These are phyloP conservation scores for Citrus trifoliata DNA, from an alignment of 345 rosid genomes.

Conservation along the genomic window DNA sequence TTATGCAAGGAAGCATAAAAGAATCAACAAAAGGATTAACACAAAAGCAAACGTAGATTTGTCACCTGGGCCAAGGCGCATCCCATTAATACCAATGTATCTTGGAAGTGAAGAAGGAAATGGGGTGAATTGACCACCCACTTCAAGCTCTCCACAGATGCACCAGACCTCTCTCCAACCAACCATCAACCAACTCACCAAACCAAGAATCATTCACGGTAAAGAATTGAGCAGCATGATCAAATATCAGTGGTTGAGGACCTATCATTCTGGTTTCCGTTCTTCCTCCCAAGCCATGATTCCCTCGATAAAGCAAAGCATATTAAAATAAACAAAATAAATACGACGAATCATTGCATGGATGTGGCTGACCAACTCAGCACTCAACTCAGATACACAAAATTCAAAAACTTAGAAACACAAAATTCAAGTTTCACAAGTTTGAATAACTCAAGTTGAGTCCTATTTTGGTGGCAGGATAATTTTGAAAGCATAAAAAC, in stretches of 20 bases:
- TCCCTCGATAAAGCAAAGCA: slow-evolving; percentile 39
- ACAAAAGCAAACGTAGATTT: background rate
- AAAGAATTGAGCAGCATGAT: slow-evolving; percentile 91
- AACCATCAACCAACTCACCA: slow-evolving; percentile 54
- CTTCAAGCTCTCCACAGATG: slow-evolving; percentile 72
- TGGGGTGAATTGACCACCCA: slow-evolving; percentile 65
- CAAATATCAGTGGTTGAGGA: slow-evolving; percentile 61
- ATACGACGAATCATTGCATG: too few relatives aligned
- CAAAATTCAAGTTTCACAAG: too few relatives aligned
- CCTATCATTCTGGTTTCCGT: slow-evolving; percentile 78
- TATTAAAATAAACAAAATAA: too few relatives aligned
- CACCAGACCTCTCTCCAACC: slow-evolving; percentile 75
- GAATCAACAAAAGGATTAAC: background rate
- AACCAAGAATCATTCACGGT: slow-evolving; percentile 66
- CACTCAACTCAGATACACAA: too few relatives aligned
- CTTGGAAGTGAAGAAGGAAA: slow-evolving; percentile 53
- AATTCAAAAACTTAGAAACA: too few relatives aligned
- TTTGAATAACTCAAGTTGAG: too few relatives aligned
- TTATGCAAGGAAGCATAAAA: background rate
- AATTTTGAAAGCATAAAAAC: too few relatives aligned
- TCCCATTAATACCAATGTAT: slow-evolving; percentile 74
- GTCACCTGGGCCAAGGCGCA: slow-evolving; percentile 73
- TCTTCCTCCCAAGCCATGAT: slow-evolving; percentile 94
- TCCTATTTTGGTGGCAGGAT: too few relatives aligned
- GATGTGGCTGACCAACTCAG: background rate